Conservation (phyloP, 805 yeast species). For the Candida endomychidarum region DNA sequence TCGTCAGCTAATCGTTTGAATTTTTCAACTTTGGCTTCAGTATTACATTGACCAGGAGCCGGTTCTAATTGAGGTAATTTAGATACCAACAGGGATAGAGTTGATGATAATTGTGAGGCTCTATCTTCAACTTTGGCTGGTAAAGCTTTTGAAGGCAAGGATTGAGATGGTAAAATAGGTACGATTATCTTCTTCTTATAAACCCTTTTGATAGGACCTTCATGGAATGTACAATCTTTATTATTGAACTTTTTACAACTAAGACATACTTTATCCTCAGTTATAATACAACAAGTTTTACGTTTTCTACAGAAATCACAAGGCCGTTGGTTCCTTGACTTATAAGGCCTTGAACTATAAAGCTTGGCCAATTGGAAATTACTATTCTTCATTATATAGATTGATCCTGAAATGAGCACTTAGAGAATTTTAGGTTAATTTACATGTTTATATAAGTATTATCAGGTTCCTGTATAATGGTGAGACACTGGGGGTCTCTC, state of each 20-base stretch:
- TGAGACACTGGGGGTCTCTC: neutral
- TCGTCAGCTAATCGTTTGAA: too few relatives aligned
- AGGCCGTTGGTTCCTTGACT: conserved; percentile 33
- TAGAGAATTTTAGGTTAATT: conserved; percentile 2
- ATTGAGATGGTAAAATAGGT: conserved; percentile 11
- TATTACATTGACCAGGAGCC: too few relatives aligned
- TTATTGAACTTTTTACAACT: conserved; percentile 30
- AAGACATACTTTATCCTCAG: conserved; percentile 29
- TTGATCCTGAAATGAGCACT: neutral
- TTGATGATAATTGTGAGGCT: too few relatives aligned
- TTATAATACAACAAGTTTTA: conserved; percentile 36
- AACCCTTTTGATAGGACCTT: conserved; percentile 27
- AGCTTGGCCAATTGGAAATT: conserved; percentile 12
- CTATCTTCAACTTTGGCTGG: too few relatives aligned
- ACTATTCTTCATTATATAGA: conserved; percentile 5
- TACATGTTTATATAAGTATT: neutral
- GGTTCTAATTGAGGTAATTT: neutral
- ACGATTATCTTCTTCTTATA: conserved; percentile 7
- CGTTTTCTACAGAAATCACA: conserved; percentile 36
- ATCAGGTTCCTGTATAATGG: neutral
- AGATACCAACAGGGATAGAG: too few relatives aligned
- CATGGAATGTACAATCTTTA: conserved; percentile 29
- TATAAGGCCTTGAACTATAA: conserved; percentile 27
- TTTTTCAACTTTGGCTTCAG: too few relatives aligned
- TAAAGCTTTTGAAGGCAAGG: neutral